phyloP scores from a whole-genome alignment of 257 asterid genomes.

The Paulownia fortunei region DNA sequence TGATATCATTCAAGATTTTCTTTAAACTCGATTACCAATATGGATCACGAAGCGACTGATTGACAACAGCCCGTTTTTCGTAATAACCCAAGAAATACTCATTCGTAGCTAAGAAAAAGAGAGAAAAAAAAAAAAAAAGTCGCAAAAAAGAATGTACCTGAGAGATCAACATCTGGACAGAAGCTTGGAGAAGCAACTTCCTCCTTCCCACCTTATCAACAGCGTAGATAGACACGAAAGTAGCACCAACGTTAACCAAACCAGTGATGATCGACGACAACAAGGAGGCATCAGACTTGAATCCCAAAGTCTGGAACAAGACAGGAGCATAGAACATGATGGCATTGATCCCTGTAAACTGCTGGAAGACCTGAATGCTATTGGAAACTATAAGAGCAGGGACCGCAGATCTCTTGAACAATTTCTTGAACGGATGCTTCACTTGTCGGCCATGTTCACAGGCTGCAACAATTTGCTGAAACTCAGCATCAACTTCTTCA shows the following conservation, averaged over 20 bases:
- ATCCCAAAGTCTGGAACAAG: slow-evolving; percentile 63
- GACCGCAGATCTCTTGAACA: slow-evolving; percentile 41
- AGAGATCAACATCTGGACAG: slow-evolving; percentile 56
- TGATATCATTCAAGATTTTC: too few relatives aligned
- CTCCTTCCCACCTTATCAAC: slow-evolving; percentile 65
- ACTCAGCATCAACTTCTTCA: slow-evolving; percentile 54
- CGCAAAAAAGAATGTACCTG: slow-evolving; percentile 31
- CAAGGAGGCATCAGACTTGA: slow-evolving; percentile 49
- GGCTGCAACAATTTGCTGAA: slow-evolving; percentile 43
- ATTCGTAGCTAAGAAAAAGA: too few relatives aligned
- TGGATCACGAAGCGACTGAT: too few relatives aligned
- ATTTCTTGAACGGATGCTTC: slow-evolving; percentile 53
- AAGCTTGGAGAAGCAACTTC: slow-evolving; percentile 65
- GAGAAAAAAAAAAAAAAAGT: not conserved
- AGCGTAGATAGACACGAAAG: slow-evolving; percentile 53
- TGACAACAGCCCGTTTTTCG: too few relatives aligned
- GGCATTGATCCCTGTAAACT: slow-evolving; percentile 67
- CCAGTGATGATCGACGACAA: slow-evolving; percentile 63
- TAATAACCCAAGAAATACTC: too few relatives aligned
- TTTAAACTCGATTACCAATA: too few relatives aligned
- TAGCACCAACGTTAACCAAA: slow-evolving; percentile 54
- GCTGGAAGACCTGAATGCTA: slow-evolving; percentile 56
- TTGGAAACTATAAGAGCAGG: slow-evolving; percentile 51
- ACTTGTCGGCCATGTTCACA: slow-evolving; percentile 49
- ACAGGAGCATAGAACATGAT: slow-evolving; percentile 73